A percentile compares a stretch with the other conserved stretches of the same genome.
These are phyloP conservation scores for Vachellia collinsii DNA, from an alignment of 306 rosid genomes.

Conservation along the genomic window DNA sequence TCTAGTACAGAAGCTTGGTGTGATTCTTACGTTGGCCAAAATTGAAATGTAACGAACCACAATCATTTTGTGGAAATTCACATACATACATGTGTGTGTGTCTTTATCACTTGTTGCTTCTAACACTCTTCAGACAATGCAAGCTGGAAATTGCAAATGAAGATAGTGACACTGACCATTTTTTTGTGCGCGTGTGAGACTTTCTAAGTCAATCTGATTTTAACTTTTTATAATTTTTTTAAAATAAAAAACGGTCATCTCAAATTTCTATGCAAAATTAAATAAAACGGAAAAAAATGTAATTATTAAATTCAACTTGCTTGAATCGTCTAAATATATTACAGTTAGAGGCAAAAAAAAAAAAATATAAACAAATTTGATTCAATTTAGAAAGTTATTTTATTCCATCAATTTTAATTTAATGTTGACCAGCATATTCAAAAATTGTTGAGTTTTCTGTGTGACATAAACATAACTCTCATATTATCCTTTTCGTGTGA, in stretches of 20 bases:
- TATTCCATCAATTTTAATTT: not conserved
- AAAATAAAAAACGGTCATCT: not conserved
- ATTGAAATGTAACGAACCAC: not conserved
- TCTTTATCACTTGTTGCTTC: slow-evolving; percentile 16
- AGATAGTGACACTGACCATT: not conserved
- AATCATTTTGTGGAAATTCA: not conserved
- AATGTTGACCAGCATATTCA: not conserved
- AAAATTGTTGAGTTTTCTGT: not conserved
- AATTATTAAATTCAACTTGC: not conserved
- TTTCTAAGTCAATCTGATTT: not conserved
- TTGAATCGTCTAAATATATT: not conserved
- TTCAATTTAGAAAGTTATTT: not conserved
- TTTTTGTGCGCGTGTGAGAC: not conserved
- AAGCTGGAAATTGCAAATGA: not conserved
- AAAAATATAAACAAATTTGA: not conserved
- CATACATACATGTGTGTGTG: not conserved
- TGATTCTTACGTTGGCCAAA: not conserved
- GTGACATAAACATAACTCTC: not conserved
- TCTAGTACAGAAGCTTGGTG: not conserved
- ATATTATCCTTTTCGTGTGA: not conserved
- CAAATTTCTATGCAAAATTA: not conserved
- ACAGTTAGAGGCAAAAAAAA: not conserved
- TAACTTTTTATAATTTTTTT: not conserved
- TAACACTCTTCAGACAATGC: slow-evolving; percentile 18
- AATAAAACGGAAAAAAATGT: no score